Base-by-base conservation (phyloP, 1,284 basidiomycete genomes). In the Heterobasidion occidentale region DNA sequence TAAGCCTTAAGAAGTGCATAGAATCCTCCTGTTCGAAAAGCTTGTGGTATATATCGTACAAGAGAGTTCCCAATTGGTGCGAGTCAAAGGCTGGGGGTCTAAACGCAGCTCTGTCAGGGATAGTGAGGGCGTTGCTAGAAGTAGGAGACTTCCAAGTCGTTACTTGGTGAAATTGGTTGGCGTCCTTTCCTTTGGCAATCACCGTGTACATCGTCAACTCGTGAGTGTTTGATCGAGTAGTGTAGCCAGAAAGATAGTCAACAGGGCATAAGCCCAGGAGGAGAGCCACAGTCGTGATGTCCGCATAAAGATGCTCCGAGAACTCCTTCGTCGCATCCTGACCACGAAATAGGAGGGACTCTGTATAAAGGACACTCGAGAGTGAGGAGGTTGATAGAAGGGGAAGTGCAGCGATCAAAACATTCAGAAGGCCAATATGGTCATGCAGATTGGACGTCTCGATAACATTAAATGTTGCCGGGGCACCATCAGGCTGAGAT, bases 21-120 rank as follows among this genome's bases (percentile, higher is more conserved):
- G 51, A 14, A 57, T 71, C 64, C 57, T 78, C 77, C 20, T 72
- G 63, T 12, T 66, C 58, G 53, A 83, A 84, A 71, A 83, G 74
- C 15, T 69, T 62, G 14, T 67, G 62, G 61, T 84, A 83, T 8
- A 83, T 63, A 8, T 68, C 65, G 53, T 74, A 79, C 5, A 84
- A 62, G 34, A 78, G 62, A n/a, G 60, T 60, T 15, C 67, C 75
- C 33, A 83, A 68, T 27, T 73, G 67, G 3, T 56, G 55, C 0
- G 72, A 55, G 57, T 72, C 64, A 58, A 72, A 68, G 46, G 55
- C 36, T 20, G 60, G 51, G n/a, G 52, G 57, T 11, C 50, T 51
- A 7, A 35, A 12, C n/a, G 14, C 51, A 17, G 12, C 15, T 12
- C 8, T 27, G 19, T 6, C 3, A 11, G 11, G n/a, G 12, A 33